Evolutionary conservation across 116 monocot species (phyloP).

Genomic region (Posidonia oceanica): DNA sequence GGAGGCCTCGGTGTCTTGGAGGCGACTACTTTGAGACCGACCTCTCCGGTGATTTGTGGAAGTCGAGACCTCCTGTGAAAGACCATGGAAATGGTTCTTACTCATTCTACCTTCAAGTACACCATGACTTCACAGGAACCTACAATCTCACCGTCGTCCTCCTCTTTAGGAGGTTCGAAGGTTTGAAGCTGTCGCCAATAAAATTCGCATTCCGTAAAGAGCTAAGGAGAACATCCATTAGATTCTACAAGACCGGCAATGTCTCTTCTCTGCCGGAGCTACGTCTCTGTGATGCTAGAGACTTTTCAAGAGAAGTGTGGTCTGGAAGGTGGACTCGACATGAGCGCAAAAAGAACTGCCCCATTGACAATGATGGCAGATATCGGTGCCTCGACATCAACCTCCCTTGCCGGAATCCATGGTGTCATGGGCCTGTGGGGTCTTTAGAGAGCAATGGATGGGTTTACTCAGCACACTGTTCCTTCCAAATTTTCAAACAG

Average conservation of each 20-base stretch:
- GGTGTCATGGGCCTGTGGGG: conserved; percentile 65
- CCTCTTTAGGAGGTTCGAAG: conserved; percentile 71
- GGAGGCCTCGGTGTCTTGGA: conserved; percentile 42
- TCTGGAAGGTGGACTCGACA: conserved; percentile 85
- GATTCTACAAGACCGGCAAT: conserved; percentile 11
- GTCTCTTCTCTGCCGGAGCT: conserved; percentile 16
- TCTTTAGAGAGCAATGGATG: conserved; percentile 88
- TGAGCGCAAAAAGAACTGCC: conserved; percentile 24
- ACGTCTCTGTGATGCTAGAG: conserved; percentile 16
- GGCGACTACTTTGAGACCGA: conserved; percentile 95
- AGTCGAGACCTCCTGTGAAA: conserved; percentile 67
- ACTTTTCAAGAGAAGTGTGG: conserved; percentile 33
- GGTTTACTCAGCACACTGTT: conserved; percentile 88
- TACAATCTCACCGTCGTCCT: conserved; percentile 62
- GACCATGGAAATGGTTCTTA: conserved; percentile 88
- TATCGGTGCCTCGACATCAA: conserved; percentile 50
- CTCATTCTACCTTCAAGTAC: conserved; percentile 59
- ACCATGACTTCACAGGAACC: conserved; percentile 45
- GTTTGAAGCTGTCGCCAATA: conserved; percentile 52
- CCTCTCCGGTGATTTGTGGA: conserved; percentile 62
- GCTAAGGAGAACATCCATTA: conserved; percentile 37
- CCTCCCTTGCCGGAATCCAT: conserved; percentile 45
- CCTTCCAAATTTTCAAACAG: conserved; percentile 42
- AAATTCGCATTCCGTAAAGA: conserved; percentile 41
- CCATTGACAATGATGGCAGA: conserved; percentile 41